Evolutionary conservation across 805 yeast species (phyloP).

Genomic region (Starmerella cellae): DNA sequence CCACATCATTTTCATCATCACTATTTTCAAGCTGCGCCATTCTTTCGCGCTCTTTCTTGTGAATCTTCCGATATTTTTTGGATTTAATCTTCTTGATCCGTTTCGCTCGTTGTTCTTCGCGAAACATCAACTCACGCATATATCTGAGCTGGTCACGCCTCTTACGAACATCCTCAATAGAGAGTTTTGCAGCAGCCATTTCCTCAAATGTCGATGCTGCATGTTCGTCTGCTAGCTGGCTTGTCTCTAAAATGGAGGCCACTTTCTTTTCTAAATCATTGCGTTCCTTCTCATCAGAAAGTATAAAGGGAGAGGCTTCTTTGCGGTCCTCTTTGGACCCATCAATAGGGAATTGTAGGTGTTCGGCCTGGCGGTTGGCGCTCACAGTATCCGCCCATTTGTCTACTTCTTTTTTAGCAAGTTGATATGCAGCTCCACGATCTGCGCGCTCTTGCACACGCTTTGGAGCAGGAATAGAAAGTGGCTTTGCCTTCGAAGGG

Average conservation of each 20-base stretch:
- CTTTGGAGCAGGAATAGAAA: constrained; percentile 72
- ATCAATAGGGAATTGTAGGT: constrained; percentile 60
- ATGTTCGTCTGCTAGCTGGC: constrained; percentile 57
- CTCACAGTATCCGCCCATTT: constrained; percentile 81
- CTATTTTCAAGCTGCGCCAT: constrained; percentile 45
- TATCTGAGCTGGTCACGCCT: constrained; percentile 71
- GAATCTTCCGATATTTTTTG: constrained; percentile 71
- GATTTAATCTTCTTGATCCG: constrained; percentile 91
- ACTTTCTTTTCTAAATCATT: constrained; percentile 56
- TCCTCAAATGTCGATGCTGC: constrained; percentile 79
- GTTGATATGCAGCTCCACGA: constrained; percentile 78
- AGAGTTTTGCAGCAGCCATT: constrained; percentile 63
- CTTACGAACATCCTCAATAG: constrained; percentile 63
- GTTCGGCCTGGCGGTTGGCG: constrained; percentile 71
- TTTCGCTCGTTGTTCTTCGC: constrained; percentile 84
- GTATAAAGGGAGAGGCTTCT: constrained; percentile 44
- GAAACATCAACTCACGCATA: constrained; percentile 92
- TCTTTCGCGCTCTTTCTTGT: constrained; percentile 69
- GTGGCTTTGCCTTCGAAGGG: constrained; percentile 30
- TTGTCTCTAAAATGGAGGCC: constrained; percentile 44
- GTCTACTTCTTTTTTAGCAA: constrained; percentile 71
- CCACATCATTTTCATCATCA: constrained; percentile 35
- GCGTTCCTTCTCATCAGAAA: constrained; percentile 32
- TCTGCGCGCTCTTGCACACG: constrained; percentile 77
- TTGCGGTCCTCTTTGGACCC: constrained; percentile 30